These are phyloP conservation scores for Dissophora globulifera DNA, from an alignment of 192 early-diverging fungal species.

Conservation along the genomic window DNA sequence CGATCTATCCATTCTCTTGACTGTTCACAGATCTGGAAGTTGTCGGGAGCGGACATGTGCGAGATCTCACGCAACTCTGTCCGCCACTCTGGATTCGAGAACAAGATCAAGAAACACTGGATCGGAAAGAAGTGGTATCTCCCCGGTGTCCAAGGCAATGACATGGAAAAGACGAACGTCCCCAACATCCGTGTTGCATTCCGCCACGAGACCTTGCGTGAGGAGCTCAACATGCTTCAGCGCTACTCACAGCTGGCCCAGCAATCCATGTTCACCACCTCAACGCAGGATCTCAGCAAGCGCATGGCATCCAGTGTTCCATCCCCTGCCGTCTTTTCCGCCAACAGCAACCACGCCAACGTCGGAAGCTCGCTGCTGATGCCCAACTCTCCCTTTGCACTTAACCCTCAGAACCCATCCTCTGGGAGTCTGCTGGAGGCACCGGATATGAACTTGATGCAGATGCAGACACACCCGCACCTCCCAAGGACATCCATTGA, in stretches of 20 bases:
- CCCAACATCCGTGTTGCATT: conserved; percentile 88
- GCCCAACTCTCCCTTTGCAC: conserved; percentile 36
- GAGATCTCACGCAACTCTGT: conserved; percentile 95
- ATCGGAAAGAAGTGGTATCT: conserved; percentile 83
- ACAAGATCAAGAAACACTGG: conserved; percentile 93
- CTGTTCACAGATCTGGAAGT: conserved; percentile 85
- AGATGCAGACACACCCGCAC: conserved; percentile 45
- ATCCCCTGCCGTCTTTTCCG: conserved; percentile 31
- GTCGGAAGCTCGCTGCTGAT: not conserved
- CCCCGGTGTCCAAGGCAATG: conserved; percentile 85
- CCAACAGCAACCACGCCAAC: not conserved
- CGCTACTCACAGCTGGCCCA: conserved; percentile 55
- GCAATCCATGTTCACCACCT: conserved; percentile 35
- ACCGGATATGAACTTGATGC: conserved; percentile 20
- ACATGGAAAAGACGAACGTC: conserved; percentile 95
- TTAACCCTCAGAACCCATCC: conserved; percentile 18
- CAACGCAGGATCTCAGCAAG: conserved; percentile 33
- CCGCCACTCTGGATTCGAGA: conserved; percentile 92
- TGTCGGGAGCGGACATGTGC: conserved; percentile 94
- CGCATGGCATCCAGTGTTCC: conserved; percentile 44
- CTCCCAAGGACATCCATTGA: conserved; percentile 28
- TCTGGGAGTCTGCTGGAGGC: not conserved
- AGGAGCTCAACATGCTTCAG: conserved; percentile 73
- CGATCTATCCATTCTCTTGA: not conserved
- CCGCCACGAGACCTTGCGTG: conserved; percentile 87